Conservation (phyloP, 2,329 filamentous ascomycete species). For the Eurotiales sp. region DNA sequence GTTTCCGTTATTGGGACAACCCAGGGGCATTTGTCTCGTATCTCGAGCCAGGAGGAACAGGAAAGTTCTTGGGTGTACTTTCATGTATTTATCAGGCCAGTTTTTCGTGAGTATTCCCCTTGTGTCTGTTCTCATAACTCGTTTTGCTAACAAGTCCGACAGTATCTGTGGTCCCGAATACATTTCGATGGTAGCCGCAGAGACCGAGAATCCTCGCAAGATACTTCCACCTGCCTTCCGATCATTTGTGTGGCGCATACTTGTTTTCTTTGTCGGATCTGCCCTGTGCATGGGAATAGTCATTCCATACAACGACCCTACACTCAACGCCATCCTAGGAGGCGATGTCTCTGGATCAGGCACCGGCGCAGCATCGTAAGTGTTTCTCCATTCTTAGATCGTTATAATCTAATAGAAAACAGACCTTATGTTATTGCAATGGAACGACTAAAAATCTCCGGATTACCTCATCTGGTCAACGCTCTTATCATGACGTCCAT, state of each 20-base stretch:
- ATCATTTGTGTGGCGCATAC: conserved; percentile 72
- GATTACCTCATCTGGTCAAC: conserved; percentile 64
- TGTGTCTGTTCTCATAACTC: conserved; percentile 28
- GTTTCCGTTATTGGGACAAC: conserved; percentile 61
- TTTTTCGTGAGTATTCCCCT: conserved; percentile 55
- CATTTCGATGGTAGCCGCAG: conserved; percentile 69
- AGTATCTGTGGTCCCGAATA: conserved; percentile 64
- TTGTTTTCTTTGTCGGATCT: conserved; percentile 71
- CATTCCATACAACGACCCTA: conserved; percentile 60
- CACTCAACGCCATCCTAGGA: conserved; percentile 53
- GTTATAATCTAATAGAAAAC: background rate
- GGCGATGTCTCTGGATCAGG: conserved; percentile 23
- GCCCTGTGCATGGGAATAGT: conserved; percentile 70
- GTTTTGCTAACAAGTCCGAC: conserved; percentile 13
- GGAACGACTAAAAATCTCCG: conserved; percentile 56
- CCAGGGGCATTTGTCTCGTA: conserved; percentile 54
- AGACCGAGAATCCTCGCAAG: conserved; percentile 70
- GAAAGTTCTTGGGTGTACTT: conserved; percentile 59
- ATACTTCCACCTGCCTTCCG: conserved; percentile 70
- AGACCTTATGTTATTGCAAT: conserved; percentile 69
- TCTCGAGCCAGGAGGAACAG: conserved; percentile 37
- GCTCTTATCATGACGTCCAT: conserved; percentile 68
- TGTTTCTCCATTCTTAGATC: background rate
- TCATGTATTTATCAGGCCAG: conserved; percentile 66
- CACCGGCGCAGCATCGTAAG: conserved; percentile 52